A percentile compares a stretch with the other conserved stretches of the same genome.
Evolutionary conservation across 352 stramenopile species (phyloP).

Genomic region (Phytophthora sp.): DNA sequence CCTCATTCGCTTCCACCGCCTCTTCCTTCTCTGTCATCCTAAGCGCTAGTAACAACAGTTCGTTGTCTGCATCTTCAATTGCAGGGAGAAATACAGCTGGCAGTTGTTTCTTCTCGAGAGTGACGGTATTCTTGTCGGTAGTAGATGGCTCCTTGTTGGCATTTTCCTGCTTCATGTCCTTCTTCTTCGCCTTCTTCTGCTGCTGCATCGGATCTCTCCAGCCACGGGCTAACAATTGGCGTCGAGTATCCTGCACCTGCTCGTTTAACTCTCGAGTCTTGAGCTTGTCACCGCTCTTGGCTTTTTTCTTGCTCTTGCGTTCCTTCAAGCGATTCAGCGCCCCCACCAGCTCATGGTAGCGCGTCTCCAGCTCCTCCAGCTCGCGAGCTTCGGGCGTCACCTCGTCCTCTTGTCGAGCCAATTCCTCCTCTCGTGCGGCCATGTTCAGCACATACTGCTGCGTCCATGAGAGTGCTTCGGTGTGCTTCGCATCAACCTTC

Average conservation of each 20-base stretch:
- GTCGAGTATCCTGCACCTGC: conserved; percentile 47
- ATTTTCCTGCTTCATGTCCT: conserved; percentile 50
- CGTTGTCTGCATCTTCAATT: conserved; percentile 33
- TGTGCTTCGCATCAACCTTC: conserved; percentile 17
- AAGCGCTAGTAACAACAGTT: conserved; percentile 32
- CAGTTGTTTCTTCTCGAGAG: background rate
- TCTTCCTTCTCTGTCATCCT: conserved; percentile 16
- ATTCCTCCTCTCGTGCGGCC: conserved; percentile 51
- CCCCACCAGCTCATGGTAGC: conserved; percentile 48
- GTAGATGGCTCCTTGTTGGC: conserved; percentile 30
- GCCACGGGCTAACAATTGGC: conserved; percentile 53
- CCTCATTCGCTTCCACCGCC: conserved; percentile 1
- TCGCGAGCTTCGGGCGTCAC: conserved; percentile 46
- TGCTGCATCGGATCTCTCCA: conserved; percentile 49
- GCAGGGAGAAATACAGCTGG: background rate
- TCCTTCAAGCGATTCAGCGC: conserved; percentile 48
- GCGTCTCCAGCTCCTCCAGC: conserved; percentile 54
- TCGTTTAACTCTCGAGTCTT: conserved; percentile 47
- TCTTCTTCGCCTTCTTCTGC: conserved; percentile 46
- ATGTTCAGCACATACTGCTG: conserved; percentile 76
- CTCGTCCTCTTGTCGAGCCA: conserved; percentile 40
- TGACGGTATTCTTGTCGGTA: background rate
- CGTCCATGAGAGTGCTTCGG: conserved; percentile 69
- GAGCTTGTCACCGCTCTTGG: conserved; percentile 47
- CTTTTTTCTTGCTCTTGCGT: conserved; percentile 69